Percentiles rank a stretch among this genome's conserved stretches.
phyloP scores from a whole-genome alignment of 164 flowering plant species.

The Chimonanthus salicifolius region DNA sequence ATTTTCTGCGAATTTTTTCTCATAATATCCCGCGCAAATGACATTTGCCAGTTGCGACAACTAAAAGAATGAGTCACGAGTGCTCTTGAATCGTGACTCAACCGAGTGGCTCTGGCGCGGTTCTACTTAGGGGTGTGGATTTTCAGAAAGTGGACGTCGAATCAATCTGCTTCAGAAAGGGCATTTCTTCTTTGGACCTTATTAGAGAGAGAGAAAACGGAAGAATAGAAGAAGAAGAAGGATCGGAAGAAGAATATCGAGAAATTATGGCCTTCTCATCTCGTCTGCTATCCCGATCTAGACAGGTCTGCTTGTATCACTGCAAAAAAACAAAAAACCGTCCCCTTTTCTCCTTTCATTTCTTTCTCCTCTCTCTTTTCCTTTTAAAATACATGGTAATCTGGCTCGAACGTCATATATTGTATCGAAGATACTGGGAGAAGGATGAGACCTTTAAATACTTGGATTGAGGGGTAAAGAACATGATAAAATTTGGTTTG shows the following conservation, averaged over 20 bases:
- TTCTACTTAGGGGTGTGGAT: too few relatives aligned
- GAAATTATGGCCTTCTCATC: slow-evolving; percentile 6
- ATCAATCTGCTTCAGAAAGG: not conserved
- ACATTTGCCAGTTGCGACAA: too few relatives aligned
- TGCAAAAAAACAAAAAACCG: not conserved
- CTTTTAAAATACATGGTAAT: too few relatives aligned
- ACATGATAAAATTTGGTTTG: not conserved
- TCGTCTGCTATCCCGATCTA: slow-evolving; percentile 9
- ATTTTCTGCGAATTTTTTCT: too few relatives aligned
- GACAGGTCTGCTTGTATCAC: not conserved
- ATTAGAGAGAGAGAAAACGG: not conserved
- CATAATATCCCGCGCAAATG: too few relatives aligned
- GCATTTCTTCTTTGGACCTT: not conserved
- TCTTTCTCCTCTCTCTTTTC: not conserved
- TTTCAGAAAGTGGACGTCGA: not conserved
- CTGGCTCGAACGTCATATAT: too few relatives aligned
- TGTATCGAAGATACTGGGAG: too few relatives aligned
- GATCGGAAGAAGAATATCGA: not conserved
- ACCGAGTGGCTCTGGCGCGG: too few relatives aligned
- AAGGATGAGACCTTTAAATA: too few relatives aligned
- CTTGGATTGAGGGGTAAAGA: not conserved
- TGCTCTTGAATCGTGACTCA: too few relatives aligned
- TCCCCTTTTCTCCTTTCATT: not conserved
- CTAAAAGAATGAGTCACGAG: too few relatives aligned
- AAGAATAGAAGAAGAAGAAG: not conserved